Evolutionary conservation across 2,329 filamentous ascomycete genomes (phyloP).

Genomic region (Arthrobotrys pseudoclavata): DNA sequence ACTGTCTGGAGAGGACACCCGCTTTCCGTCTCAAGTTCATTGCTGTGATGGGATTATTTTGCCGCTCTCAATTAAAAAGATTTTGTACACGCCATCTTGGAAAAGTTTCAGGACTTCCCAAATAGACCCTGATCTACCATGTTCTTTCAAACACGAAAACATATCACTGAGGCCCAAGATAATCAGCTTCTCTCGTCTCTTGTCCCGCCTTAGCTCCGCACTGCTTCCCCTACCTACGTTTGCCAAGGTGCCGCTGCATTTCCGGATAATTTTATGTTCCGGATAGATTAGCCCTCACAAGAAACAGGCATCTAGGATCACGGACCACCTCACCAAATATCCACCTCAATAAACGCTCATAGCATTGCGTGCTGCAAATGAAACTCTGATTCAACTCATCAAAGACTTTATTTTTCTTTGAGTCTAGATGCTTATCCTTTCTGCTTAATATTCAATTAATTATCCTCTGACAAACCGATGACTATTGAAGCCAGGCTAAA

Average conservation of each 20-base stretch:
- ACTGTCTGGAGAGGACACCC: neutral
- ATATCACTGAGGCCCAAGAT: constrained; percentile 8
- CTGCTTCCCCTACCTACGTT: neutral
- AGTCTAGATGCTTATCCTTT: neutral
- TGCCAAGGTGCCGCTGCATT: constrained; percentile 1
- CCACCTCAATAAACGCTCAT: constrained; percentile 7
- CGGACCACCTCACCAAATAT: constrained; percentile 34
- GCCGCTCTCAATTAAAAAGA: neutral
- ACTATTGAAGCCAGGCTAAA: constrained; percentile 33
- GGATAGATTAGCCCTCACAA: constrained; percentile 44
- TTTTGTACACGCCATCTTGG: neutral
- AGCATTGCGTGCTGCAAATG: constrained; percentile 8
- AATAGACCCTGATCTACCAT: neutral
- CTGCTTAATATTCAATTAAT: constrained; percentile 13
- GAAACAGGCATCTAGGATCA: constrained; percentile 38
- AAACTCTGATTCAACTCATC: constrained; percentile 17
- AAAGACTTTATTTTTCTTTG: neutral
- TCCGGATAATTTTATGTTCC: constrained; percentile 54
- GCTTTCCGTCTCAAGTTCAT: neutral
- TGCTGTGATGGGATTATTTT: neutral
- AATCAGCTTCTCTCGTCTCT: constrained; percentile 24
- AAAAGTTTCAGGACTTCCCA: neutral
- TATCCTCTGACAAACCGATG: constrained; percentile 22
- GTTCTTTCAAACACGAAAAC: neutral
- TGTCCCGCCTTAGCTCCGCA: constrained; percentile 31